These are phyloP conservation scores for Centella asiatica DNA, from an alignment of 129 eudicot species.

Conservation along the genomic window DNA sequence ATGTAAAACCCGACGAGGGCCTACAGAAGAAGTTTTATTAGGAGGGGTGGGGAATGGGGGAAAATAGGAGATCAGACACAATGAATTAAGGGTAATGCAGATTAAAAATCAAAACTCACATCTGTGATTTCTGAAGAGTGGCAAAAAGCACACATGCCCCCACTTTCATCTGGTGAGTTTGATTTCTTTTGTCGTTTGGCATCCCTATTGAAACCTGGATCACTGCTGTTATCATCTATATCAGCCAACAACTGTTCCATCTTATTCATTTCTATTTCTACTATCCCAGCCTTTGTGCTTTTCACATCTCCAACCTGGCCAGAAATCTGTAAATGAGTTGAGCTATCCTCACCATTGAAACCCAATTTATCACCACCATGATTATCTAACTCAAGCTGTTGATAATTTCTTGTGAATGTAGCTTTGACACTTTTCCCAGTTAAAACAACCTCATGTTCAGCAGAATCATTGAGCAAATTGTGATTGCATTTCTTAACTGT, in stretches of 20 bases:
- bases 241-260: slow-evolving; percentile 39
- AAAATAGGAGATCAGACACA: too few relatives aligned
- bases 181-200: slow-evolving; percentile 56
- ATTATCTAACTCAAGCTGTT: slow-evolving; percentile 17
- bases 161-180: slow-evolving; percentile 13
- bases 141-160: slow-evolving; percentile 66
- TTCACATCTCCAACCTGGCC: slow-evolving; percentile 3
- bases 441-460: background rate
- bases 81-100: background rate
- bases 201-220: slow-evolving; percentile 33
- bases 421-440: slow-evolving; percentile 8
- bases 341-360: background rate
- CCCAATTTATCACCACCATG: background rate
- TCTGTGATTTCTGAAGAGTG: slow-evolving; percentile 48
- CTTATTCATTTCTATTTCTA: slow-evolving; percentile 28
- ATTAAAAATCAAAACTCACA: slow-evolving; percentile 29
- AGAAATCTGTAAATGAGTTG: background rate
- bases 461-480: slow-evolving; percentile 6
- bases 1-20: background rate
- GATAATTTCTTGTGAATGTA: slow-evolving; percentile 6
- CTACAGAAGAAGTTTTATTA: background rate
- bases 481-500: background rate
- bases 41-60: too few relatives aligned
- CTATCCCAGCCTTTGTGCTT: slow-evolving; percentile 10
- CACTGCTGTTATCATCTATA: slow-evolving; percentile 25